phyloP scores from a whole-genome alignment of 768 basidiomycete species.

The Naganishia antarctica region DNA sequence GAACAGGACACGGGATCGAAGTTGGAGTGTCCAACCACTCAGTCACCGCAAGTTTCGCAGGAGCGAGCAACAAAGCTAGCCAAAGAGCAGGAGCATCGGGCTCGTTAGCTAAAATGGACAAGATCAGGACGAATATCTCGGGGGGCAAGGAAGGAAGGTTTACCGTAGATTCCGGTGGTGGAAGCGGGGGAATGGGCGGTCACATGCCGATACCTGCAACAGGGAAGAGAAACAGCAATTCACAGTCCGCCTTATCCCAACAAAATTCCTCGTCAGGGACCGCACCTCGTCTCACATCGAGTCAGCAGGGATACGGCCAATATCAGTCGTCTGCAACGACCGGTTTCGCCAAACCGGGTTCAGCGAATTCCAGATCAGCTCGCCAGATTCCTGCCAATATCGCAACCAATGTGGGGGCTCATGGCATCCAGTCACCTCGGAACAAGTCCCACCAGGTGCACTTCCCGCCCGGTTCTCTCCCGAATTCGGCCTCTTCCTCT shows the following conservation, averaged over 20 bases:
- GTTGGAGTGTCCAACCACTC: slow-evolving; percentile 5
- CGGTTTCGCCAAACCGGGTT: slow-evolving; percentile 9
- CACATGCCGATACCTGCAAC: not conserved
- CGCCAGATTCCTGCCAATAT: not conserved
- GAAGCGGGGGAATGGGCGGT: not conserved
- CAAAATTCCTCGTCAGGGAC: not conserved
- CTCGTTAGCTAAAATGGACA: slow-evolving; percentile 2
- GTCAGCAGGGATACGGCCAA: not conserved
- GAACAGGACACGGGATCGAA: slow-evolving; percentile 9
- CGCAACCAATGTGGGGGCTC: not conserved
- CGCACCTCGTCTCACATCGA: not conserved
- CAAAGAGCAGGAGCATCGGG: not conserved
- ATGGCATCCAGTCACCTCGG: slow-evolving; percentile 6
- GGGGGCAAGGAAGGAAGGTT: slow-evolving; percentile 17
- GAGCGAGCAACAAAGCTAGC: not conserved
- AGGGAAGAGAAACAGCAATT: not conserved
- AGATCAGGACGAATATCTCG: slow-evolving; percentile 15
- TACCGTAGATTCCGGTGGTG: slow-evolving; percentile 10
- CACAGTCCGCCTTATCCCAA: not conserved
- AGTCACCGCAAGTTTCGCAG: not conserved
- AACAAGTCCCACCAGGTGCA: slow-evolving; percentile 1
- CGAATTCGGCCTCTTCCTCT: slow-evolving; percentile 10
- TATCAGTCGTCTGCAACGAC: not conserved
- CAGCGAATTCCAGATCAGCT: not conserved
- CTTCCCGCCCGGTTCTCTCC: not conserved